Conservation (phyloP, 2,329 filamentous ascomycete species). For the Fusarium praegraminearum region DNA sequence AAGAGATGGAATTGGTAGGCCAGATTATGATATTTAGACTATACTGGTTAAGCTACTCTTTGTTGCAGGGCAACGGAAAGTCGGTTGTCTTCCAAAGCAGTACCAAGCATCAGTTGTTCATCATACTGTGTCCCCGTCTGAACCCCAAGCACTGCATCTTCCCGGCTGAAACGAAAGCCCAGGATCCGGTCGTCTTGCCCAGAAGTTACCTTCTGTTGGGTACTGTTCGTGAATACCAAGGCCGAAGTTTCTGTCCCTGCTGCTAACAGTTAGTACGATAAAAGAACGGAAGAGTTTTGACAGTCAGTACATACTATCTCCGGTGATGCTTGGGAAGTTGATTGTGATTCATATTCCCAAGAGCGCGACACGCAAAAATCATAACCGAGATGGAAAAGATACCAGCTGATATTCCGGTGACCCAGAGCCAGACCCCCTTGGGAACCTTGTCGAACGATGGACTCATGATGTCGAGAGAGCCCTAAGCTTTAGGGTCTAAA, state of each 20-base stretch:
- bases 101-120: neutral
- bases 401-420: neutral
- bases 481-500: too few relatives aligned
- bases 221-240: neutral
- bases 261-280: neutral
- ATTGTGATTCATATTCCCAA: too few relatives aligned
- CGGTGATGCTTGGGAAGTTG: too few relatives aligned
- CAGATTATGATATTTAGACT: too few relatives aligned
- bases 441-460: neutral
- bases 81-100: too few relatives aligned
- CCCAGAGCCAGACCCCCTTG: neutral
- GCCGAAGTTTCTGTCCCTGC: neutral
- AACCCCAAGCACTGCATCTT: neutral
- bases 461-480: neutral
- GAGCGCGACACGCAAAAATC: too few relatives aligned
- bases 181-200: neutral
- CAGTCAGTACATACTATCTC: neutral
- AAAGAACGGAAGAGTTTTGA: neutral
- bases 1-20: too few relatives aligned
- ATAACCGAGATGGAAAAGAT: neutral
- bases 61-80: too few relatives aligned
- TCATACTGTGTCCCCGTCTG: neutral
- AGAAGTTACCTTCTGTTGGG: neutral
- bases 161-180: neutral
- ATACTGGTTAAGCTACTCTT: too few relatives aligned